phyloP scores from a whole-genome alignment of 2,329 filamentous ascomycete genomes.

The Xylaria sp. region DNA sequence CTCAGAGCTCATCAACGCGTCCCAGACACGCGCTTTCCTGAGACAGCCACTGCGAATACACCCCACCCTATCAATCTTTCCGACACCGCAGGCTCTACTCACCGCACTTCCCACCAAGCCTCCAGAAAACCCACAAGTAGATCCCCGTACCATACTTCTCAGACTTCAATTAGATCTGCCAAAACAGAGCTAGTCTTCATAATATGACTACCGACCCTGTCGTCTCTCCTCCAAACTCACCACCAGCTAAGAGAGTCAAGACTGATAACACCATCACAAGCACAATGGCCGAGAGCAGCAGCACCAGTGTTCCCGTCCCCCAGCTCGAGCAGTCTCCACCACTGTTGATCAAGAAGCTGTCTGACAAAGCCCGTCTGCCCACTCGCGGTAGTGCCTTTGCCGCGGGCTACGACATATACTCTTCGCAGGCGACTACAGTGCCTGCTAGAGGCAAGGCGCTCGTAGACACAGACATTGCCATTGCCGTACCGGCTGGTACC shows the following conservation, averaged over 20 bases:
- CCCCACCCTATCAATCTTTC: not conserved
- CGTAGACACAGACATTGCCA: constrained; percentile 88
- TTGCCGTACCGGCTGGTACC: constrained; percentile 87
- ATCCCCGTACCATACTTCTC: no score
- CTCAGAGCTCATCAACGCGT: constrained; percentile 31
- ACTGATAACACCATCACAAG: constrained; percentile 43
- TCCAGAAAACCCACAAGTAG: not conserved
- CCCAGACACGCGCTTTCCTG: constrained; percentile 24
- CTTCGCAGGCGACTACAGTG: constrained; percentile 73
- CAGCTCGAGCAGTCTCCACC: constrained; percentile 56
- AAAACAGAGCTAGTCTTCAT: constrained; percentile 14
- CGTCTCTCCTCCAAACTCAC: constrained; percentile 70
- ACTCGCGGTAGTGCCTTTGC: constrained; percentile 89
- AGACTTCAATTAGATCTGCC: not conserved
- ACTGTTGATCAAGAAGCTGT: constrained; percentile 87
- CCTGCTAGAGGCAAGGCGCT: constrained; percentile 83
- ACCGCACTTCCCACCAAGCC: not conserved
- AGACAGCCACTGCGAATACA: not conserved
- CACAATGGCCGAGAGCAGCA: constrained; percentile 27
- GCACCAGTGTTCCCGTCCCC: constrained; percentile 43
- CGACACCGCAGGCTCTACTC: constrained; percentile 9
- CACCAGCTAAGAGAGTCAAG: constrained; percentile 82
- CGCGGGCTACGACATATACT: constrained; percentile 94
- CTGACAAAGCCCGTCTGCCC: constrained; percentile 76
- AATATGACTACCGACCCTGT: constrained; percentile 45